Conservation (phyloP, 768 basidiomycete genomes). For the Auricularia cornea region DNA sequence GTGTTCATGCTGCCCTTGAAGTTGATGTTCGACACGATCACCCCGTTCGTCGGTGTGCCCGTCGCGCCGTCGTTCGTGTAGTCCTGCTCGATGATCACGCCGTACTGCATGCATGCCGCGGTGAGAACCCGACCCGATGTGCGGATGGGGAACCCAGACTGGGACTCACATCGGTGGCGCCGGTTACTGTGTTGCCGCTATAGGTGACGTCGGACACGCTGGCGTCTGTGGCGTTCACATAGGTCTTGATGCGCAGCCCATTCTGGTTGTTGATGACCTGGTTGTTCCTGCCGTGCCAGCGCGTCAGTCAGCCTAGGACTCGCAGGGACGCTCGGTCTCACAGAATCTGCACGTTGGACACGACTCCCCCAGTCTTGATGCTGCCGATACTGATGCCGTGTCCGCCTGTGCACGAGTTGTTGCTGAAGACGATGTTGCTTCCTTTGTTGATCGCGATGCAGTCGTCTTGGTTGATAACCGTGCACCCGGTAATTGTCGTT, state of each 20-base stretch:
- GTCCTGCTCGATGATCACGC: conserved; percentile 14
- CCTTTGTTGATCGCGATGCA: conserved; percentile 48
- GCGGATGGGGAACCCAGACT: no score
- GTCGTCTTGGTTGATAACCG: conserved; percentile 36
- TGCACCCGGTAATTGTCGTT: conserved; percentile 10
- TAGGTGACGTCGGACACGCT: conserved; percentile 15
- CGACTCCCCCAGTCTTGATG: conserved; percentile 11
- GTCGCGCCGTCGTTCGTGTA: conserved; percentile 4
- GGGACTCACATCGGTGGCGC: not conserved
- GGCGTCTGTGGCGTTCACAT: conserved; percentile 11
- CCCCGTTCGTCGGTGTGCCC: conserved; percentile 1
- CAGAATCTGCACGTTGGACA: conserved; percentile 3
- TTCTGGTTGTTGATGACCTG: conserved; percentile 39
- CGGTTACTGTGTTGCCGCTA: conserved; percentile 11
- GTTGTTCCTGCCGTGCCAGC: conserved; percentile 27
- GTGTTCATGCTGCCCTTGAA: conserved; percentile 36
- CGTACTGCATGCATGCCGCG: conserved; percentile 2
- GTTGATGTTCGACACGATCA: conserved; percentile 30
- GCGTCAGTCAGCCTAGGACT: no score
- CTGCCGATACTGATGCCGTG: conserved; percentile 56
- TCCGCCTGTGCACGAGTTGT: conserved; percentile 48
- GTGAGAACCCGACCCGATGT: not conserved
- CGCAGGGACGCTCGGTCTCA: not conserved
- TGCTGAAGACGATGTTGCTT: conserved; percentile 26
- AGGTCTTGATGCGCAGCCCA: conserved; percentile 42